Evolutionary conservation across 129 eudicot genomes (phyloP).

Genomic region (Ambrosia artemisiifolia): DNA sequence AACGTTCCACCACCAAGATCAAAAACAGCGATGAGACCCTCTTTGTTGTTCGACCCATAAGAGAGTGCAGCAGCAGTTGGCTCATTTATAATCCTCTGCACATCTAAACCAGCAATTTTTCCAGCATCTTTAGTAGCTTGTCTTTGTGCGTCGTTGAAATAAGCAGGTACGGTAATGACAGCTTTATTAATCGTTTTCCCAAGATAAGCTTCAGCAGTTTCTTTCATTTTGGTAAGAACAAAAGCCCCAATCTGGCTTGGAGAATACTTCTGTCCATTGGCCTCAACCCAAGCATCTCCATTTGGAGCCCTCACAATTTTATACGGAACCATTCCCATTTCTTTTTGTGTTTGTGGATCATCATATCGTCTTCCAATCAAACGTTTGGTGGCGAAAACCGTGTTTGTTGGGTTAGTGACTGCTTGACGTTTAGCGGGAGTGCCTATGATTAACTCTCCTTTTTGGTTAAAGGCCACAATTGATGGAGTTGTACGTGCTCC

Average conservation of each 20-base stretch:
- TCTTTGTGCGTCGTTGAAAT: conserved; percentile 92
- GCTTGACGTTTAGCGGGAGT: conserved; percentile 98
- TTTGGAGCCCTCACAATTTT: conserved; percentile 83
- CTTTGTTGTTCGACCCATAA: conserved; percentile 83
- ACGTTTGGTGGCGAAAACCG: conserved; percentile 82
- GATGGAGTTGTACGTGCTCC: conserved; percentile 97
- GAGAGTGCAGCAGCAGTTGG: conserved; percentile 99
- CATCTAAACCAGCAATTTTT: conserved; percentile 87
- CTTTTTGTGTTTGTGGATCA: conserved; percentile 80
- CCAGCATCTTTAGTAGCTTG: conserved; percentile 99
- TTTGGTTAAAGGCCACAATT: conserved; percentile 81
- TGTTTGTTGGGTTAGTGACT: conserved; percentile 89
- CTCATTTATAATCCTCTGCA: conserved; percentile 88
- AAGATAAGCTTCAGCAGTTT: conserved; percentile 93
- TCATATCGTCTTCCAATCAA: conserved; percentile 87
- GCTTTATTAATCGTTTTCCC: conserved; percentile 79
- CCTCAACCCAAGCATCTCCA: conserved; percentile 99
- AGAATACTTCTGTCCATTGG: conserved; percentile 88
- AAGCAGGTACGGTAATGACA: conserved; percentile 91
- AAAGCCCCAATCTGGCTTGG: conserved; percentile 97
- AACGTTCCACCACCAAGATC: conserved; percentile 99
- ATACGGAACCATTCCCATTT: conserved; percentile 91
- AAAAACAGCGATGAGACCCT: conserved; percentile 92
- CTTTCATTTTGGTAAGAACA: conserved; percentile 90
- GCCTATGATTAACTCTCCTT: conserved; percentile 88